Percentiles rank a stretch among this genome's conserved stretches.
These are phyloP conservation scores for Cercospora canescens DNA, from an alignment of 2,329 filamentous ascomycete genomes.

Conservation along the genomic window DNA sequence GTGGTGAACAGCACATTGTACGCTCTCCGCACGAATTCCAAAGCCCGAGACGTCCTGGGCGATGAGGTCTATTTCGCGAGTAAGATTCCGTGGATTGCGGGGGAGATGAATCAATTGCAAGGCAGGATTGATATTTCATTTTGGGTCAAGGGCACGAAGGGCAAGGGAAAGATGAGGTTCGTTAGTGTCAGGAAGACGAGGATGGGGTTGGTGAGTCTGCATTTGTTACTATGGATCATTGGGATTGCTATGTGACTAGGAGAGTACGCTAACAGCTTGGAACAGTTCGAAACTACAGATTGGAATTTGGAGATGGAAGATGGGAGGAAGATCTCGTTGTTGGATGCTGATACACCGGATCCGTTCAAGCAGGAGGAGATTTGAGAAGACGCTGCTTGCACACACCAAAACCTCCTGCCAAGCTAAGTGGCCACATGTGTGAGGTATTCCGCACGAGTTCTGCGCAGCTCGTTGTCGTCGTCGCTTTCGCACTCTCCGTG, in stretches of 20 bases:
- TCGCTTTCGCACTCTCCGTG: background rate
- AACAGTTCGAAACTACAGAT: constrained; percentile 79
- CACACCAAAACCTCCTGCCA: background rate
- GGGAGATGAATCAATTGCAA: constrained; percentile 88
- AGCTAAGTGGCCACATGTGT: background rate
- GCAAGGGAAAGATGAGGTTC: constrained; percentile 75
- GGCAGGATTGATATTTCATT: constrained; percentile 87
- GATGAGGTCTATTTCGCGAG: constrained; percentile 61
- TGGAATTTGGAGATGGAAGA: constrained; percentile 78
- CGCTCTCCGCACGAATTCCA: constrained; percentile 76
- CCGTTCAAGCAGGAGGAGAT: constrained; percentile 55
- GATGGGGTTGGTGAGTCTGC: constrained; percentile 55
- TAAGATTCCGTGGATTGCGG: constrained; percentile 51
- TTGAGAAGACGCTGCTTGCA: background rate
- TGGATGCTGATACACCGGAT: constrained; percentile 63
- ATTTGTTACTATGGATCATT: background rate
- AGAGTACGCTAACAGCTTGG: constrained; percentile 16
- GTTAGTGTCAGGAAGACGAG: constrained; percentile 69
- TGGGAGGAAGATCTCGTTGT: constrained; percentile 70
- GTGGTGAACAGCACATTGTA: constrained; percentile 85
- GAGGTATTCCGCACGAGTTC: background rate
- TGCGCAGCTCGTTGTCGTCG: background rate
- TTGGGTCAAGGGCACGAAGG: constrained; percentile 76
- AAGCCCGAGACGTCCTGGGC: constrained; percentile 75
- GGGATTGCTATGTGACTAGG: background rate